Base-by-base conservation (phyloP, 345 rosid genomes). In the Citrus inodora region DNA sequence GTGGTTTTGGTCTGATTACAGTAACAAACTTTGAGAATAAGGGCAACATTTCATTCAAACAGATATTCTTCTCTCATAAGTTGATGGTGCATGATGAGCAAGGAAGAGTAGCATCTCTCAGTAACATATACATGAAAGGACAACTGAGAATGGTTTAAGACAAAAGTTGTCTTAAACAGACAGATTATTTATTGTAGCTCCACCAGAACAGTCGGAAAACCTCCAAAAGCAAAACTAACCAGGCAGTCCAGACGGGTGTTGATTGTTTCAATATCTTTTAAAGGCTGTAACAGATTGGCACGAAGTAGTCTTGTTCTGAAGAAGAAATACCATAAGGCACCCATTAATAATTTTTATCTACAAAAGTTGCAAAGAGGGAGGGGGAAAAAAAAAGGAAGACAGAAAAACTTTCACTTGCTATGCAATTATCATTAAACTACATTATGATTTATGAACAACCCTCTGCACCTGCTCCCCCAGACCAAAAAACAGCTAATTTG, bases 251-350 rank as follows among this genome's bases (percentile, higher is more conserved):
- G 91, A 74, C 99, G 99, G 78, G 94, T 90, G 81, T 87, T 92
- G 79, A 95, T 93, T 73, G 99, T 95, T 88, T 91, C 93, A 62
- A 89, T 88, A 85, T 95, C 99, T 88, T 93, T 95, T 80, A 93
- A 80, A 75, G 99, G 99, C 93, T 95, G 99, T 85, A 95, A 86
- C 79, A 95, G 90, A 85, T 95, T 95, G 80, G 99, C 99, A 61
- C 98, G 96, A 56, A 95, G 97, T 84, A 95, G 95, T 84, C 98
- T 90, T 77, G 97, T 91, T 92, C 99, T 95, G 92, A 69, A 79
- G 80, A 88, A 78, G 79, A 83, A 66, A 79, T 80, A 72, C 42
- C 58, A 78, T 21, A 70, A 48, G 27, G 80, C 51, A 63, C 83
- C 76, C 67, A 19, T 77, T 73, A 78, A 62, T 48, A 75, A 79